Percentiles rank a stretch among this genome's conserved stretches.
Conservation (phyloP, 2,329 filamentous ascomycete species). For the Claviceps quebecensis region DNA sequence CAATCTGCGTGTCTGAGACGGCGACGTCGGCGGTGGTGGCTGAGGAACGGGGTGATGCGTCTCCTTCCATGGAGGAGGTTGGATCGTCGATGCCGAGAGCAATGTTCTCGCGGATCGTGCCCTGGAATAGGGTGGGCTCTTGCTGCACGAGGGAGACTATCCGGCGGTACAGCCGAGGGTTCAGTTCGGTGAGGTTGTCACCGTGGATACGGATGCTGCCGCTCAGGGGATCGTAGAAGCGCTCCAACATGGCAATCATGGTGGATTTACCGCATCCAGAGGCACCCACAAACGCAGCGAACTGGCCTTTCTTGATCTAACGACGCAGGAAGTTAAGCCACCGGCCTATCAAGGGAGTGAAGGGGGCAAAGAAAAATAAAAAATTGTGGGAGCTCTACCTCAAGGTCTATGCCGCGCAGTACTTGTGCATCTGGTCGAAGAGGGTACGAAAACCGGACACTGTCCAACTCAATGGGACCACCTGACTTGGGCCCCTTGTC, state of each 20-base stretch:
- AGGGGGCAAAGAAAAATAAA: too few relatives aligned
- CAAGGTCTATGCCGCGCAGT: slow-evolving; percentile 28
- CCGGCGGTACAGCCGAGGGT: slow-evolving; percentile 35
- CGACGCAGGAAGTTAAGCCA: too few relatives aligned
- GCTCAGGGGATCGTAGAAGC: slow-evolving; percentile 28
- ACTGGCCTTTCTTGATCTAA: slow-evolving; percentile 31
- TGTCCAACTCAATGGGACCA: slow-evolving; percentile 30
- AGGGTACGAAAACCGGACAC: slow-evolving; percentile 52
- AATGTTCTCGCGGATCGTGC: slow-evolving; percentile 75
- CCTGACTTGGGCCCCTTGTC: slow-evolving; percentile 21
- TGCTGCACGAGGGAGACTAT: slow-evolving; percentile 43
- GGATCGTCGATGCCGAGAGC: slow-evolving; percentile 9
- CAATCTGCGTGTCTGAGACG: slow-evolving; percentile 22
- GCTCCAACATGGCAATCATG: slow-evolving; percentile 37
- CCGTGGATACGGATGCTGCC: slow-evolving; percentile 34
- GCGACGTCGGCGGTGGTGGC: slow-evolving; percentile 6
- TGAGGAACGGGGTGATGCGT: slow-evolving; percentile 6
- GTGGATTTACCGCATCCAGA: slow-evolving; percentile 49
- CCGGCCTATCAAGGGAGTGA: too few relatives aligned
- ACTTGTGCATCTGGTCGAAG: slow-evolving; percentile 25
- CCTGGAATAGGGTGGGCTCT: slow-evolving; percentile 57
- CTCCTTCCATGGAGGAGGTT: slow-evolving; percentile 8
- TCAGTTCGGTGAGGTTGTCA: slow-evolving; percentile 26
- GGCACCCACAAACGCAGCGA: slow-evolving; percentile 39
- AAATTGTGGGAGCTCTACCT: slow-evolving; percentile 9